Evolutionary conservation across 2,329 filamentous ascomycete genomes (phyloP), one percentile per base, ranked within the genome.

Genomic region (Elsinoe necatrix): DNA sequence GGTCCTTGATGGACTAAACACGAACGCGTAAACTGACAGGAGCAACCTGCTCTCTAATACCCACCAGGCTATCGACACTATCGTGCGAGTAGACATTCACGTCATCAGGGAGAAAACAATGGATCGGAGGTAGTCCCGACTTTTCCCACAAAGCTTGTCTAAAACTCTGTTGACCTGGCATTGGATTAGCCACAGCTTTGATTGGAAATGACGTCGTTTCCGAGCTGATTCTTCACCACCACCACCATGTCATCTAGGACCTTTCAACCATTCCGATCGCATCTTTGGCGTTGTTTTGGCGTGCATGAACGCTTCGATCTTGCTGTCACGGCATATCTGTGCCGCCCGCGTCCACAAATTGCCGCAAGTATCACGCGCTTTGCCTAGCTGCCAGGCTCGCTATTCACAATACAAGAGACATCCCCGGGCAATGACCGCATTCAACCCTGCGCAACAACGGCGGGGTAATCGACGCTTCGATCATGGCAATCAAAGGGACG

Each of bases 131-230:
- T 12, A 27, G 23, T 29, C 48, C 48, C 48, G 23, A 37, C 16
- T 35, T 52, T 52, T 37, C 31, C 18, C 18, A 27, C 27, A 52
- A 52, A 31, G 48, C 48, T 52, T 52, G 48, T 52, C 48, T 14
- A 29, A 52, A 37, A 52, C 31, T 52, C 18, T 52, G 29, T 8
- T 16, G 16, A 39, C 16, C 12, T 14, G 9, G 25, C 48, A 11
- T 37, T 27, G 29, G 21, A 52, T 21, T 21, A 35, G n/a, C 29
- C n/a, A n/a, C 25, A 18, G 34, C 34, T 52, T 52, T 25, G 31
- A 37, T 52, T 34, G 31, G 31, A 25, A 39, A 39, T 52, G 48
- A 52, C 48, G 48, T 52, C 48, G 48, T n/a, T n/a, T 21, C 48
- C 12, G 25, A 16, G 14, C 29, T 23, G 48, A 52, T 39, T 23